Evolutionary conservation across 2,329 filamentous ascomycete species (phyloP).

Genomic region (Kalmusia sp.): DNA sequence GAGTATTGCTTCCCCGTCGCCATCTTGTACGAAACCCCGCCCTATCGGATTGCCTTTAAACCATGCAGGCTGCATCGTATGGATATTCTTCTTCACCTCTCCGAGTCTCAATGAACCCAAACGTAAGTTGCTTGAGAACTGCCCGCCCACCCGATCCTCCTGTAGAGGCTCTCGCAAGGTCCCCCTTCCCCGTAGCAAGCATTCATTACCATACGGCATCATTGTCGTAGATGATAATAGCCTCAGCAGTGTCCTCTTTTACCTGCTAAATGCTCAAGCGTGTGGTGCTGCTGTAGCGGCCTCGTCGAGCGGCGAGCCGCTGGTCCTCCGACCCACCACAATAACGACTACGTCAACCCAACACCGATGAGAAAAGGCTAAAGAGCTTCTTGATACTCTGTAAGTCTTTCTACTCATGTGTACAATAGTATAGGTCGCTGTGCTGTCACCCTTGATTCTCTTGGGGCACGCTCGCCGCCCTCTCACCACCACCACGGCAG

Average conservation of each 20-base stretch:
- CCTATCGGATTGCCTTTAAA: neutral
- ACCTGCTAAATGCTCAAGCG: neutral
- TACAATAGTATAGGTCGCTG: neutral
- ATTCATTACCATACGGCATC: neutral
- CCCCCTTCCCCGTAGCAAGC: neutral
- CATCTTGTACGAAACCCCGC: neutral
- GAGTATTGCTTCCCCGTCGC: neutral
- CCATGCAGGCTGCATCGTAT: neutral
- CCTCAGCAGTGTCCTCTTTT: neutral
- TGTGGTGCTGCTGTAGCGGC: conserved; percentile 3
- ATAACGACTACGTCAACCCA: neutral
- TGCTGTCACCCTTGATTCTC: neutral
- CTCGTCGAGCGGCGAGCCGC: neutral
- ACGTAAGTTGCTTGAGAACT: neutral
- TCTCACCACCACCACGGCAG: neutral
- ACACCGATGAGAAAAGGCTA: neutral
- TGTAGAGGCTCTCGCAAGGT: neutral
- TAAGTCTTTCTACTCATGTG: neutral
- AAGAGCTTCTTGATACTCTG: neutral
- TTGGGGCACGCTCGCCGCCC: neutral
- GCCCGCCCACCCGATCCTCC: neutral
- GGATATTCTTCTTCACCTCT: neutral
- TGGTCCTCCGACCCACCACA: neutral
- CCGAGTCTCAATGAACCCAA: neutral
- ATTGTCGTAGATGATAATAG: neutral